Evolutionary conservation across 2,329 filamentous ascomycete species (phyloP).

Genomic region (Chlorencoelia australis): DNA sequence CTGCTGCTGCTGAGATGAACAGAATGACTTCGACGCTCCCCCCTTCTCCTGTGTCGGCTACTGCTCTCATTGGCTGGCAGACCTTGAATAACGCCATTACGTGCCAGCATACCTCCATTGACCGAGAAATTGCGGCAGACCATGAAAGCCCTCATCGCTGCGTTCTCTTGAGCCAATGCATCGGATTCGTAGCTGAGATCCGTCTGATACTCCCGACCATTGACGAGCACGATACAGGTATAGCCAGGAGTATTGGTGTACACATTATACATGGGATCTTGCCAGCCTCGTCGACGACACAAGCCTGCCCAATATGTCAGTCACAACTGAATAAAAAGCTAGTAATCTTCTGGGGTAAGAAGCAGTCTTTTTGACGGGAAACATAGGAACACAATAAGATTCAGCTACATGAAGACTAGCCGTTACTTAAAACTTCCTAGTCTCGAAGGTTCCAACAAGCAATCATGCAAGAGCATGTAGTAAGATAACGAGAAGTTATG

Average conservation of each 20-base stretch:
- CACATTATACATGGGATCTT: conserved; percentile 79
- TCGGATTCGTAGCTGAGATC: conserved; percentile 77
- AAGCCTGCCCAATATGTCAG: conserved; percentile 52
- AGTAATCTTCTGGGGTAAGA: conserved; percentile 12
- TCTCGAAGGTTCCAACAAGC: no score
- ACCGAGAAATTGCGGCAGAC: conserved; percentile 96
- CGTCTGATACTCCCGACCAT: conserved; percentile 93
- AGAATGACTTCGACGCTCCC: conserved; percentile 25
- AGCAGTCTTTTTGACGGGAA: conserved; percentile 2
- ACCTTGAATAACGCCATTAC: conserved; percentile 58
- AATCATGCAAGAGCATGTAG: no score
- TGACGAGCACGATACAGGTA: conserved; percentile 85
- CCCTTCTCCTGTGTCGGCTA: conserved; percentile 22
- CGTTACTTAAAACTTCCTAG: no score
- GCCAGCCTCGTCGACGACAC: conserved; percentile 90
- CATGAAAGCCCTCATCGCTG: conserved; percentile 92
- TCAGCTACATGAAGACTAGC: no score
- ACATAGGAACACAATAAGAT: no score
- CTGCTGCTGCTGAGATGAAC: conserved; percentile 28
- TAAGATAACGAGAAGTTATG: no score
- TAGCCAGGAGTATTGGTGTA: conserved; percentile 66
- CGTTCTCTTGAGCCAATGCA: conserved; percentile 78
- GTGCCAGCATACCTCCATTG: conserved; percentile 81
- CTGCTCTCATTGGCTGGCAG: conserved; percentile 39
- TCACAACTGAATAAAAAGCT: conserved; percentile 1